Evolutionary conservation across 2,329 filamentous ascomycete genomes (phyloP).

Genomic region (Pseudogymnoascus sp.): DNA sequence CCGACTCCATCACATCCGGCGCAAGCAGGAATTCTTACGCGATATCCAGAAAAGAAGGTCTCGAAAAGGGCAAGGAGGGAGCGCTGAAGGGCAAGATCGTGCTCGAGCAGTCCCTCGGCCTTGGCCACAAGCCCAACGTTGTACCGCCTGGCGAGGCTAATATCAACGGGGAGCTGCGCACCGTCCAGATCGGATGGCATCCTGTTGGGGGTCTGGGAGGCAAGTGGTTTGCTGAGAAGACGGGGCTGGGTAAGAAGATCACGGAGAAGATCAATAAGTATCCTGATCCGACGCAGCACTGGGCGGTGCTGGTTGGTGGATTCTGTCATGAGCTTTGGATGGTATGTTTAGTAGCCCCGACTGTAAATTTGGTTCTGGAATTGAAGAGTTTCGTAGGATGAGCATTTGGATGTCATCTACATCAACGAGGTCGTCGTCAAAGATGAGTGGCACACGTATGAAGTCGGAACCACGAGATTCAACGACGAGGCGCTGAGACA

Average conservation of each 20-base stretch:
- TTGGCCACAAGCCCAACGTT: conserved; percentile 37
- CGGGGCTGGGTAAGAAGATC: conserved; percentile 46
- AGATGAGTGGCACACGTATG: conserved; percentile 42
- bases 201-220: conserved; percentile 47
- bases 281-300: conserved; percentile 52
- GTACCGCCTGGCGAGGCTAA: conserved; percentile 33
- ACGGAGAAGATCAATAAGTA: conserved; percentile 45
- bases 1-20: not conserved
- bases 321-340: conserved; percentile 53
- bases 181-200: conserved; percentile 49
- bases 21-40: not conserved
- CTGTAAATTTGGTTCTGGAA: not conserved
- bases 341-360: conserved; percentile 28
- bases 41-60: not conserved
- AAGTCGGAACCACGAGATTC: conserved; percentile 44
- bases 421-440: conserved; percentile 40
- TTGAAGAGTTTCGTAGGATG: conserved; percentile 31
- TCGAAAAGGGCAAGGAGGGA: conserved; percentile 20
- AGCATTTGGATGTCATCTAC: conserved; percentile 48
- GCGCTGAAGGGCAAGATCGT: conserved; percentile 33
- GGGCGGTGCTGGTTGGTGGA: conserved; percentile 48
- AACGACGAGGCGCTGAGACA: conserved; percentile 45
- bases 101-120: conserved; percentile 36
- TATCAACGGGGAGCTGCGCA: conserved; percentile 31
- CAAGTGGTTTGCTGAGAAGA: conserved; percentile 50